A percentile compares a stretch with the other conserved stretches of the same genome.
phyloP scores from a whole-genome alignment of 305 asterid species.

The Withania somnifera region DNA sequence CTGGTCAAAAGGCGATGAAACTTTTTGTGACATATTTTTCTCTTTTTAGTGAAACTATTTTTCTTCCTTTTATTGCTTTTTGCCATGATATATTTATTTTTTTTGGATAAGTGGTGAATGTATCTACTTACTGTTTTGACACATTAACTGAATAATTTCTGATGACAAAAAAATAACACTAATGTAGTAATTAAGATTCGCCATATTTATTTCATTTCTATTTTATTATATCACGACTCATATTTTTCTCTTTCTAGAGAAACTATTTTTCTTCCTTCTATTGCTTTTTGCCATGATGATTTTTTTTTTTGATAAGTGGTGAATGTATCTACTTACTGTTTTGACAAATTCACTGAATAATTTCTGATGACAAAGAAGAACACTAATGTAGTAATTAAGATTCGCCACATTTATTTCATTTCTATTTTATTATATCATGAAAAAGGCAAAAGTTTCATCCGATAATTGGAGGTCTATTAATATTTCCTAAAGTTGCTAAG shows the following conservation, averaged over 20 bases:
- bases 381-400: neutral
- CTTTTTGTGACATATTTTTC: neutral
- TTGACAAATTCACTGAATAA: neutral
- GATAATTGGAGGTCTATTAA: neutral
- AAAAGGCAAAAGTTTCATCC: neutral
- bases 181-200: neutral
- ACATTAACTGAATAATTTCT: neutral
- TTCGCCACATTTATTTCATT: neutral
- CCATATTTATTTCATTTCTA: neutral
- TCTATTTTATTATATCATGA: neutral
- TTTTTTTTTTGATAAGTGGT: too few relatives aligned
- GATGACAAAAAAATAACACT: neutral
- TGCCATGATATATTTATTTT: neutral
- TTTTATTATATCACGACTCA: neutral
- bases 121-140: neutral
- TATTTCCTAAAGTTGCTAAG: neutral
- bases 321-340: neutral
- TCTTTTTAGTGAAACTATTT: neutral
- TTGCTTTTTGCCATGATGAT: neutral
- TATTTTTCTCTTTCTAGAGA: neutral
- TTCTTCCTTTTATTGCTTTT: neutral
- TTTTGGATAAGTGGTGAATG: neutral
- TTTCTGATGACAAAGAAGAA: neutral
- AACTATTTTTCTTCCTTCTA: neutral
- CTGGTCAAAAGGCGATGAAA: slow-evolving; percentile 14